Evolutionary conservation across 805 yeast genomes (phyloP), one percentile per base, ranked within the genome.

Genomic region (Candida easanensis): DNA sequence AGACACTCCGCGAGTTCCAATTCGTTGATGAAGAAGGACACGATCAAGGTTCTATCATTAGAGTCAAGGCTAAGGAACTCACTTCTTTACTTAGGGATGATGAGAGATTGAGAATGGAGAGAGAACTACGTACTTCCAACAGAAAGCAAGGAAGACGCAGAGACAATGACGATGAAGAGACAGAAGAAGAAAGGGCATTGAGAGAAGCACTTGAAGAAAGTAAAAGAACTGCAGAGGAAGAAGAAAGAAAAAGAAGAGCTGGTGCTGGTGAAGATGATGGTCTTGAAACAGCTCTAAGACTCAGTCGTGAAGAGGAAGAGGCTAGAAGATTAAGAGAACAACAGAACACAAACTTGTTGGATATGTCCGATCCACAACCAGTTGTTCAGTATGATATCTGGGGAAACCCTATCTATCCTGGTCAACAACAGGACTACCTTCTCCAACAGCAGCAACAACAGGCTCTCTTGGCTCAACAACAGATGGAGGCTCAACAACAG

Each of bases 41-140:
- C 22, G 99, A 91, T 64, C 95, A 88, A 57, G 98, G 99, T 18
- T 84, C 85, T 8, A 78, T 88, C 41, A 84, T 84, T 45, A 76
- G 99, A 46, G 88, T 88, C 33, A 88, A 90, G 66, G 97, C 97
- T 2, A 86, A 83, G 59, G 97, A 88, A 54, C 72, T 91, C 61
- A 87, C 95, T 0, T 65, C 83, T n/a, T 68, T 91, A 45, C 67
- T 91, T 56, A 71, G 76, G 54, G 95, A 91, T 61, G 90, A 85
- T 48, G 96, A 88, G 54, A 74, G 95, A 57, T 74, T 91, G 49
- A 67, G 74, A 30, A 77, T 76, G 44, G 97, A 84, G 61, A 73
- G 97, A 47, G 73, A 70, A 26, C 57, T 68, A 48, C 61, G 69
- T 23, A 45, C 57, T 26, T 43, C 56, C 18, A 56, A 53, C 28